phyloP scores from a whole-genome alignment of 2,329 filamentous ascomycete genomes.

The Trichoderma koningii region DNA sequence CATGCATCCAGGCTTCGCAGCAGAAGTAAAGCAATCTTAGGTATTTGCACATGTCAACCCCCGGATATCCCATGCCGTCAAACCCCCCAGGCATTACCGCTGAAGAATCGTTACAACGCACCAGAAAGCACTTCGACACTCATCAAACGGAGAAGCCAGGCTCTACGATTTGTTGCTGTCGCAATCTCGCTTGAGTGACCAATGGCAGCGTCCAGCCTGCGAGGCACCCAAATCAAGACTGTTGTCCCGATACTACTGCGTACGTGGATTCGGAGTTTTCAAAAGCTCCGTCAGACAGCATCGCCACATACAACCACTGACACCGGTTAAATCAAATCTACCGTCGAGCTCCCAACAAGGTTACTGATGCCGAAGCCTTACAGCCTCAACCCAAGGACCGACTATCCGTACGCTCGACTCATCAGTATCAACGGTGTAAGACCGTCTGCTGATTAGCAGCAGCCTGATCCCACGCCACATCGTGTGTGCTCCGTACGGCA shows the following conservation, averaged over 20 bases:
- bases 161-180: neutral
- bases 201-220: neutral
- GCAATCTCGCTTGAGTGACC: neutral
- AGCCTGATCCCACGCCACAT: neutral
- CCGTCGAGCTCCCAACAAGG: too few species aligned
- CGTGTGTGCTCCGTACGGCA: too few species aligned
- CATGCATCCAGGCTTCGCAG: neutral
- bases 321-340: neutral
- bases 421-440: neutral
- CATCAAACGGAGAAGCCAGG: neutral
- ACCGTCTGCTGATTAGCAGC: neutral
- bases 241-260: neutral
- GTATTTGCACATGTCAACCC: neutral
- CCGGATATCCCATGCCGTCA: neutral
- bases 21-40: neutral
- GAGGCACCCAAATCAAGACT: neutral
- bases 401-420: too few species aligned
- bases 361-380: too few species aligned
- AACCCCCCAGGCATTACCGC: neutral
- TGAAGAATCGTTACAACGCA: neutral
- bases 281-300: neutral
- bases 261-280: slow-evolving; percentile 11
- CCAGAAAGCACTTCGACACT: neutral
- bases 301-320: neutral
- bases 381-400: too few species aligned